These are phyloP conservation scores for Sclerotinia spermophila DNA, from an alignment of 2,329 filamentous ascomycete species.

Conservation along the genomic window DNA sequence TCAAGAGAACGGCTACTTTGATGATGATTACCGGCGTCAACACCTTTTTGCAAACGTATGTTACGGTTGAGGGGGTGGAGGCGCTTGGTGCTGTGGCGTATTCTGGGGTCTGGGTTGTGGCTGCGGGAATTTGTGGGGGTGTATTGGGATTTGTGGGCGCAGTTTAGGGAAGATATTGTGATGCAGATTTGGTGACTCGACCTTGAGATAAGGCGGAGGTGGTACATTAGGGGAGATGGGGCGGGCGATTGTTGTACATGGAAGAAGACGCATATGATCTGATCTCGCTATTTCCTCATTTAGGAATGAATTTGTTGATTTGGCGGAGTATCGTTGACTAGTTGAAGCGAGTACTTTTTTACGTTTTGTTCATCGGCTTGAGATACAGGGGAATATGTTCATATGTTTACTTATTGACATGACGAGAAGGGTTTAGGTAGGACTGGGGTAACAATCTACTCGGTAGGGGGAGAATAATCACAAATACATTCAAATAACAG, in stretches of 20 bases:
- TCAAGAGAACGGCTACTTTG: conserved; percentile 60
- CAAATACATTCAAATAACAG: neutral
- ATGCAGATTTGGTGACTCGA: conserved; percentile 2
- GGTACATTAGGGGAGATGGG: conserved; percentile 4
- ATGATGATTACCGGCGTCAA: conserved; percentile 54
- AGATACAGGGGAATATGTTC: neutral
- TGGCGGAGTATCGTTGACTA: neutral
- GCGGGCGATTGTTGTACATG: neutral
- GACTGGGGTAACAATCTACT: neutral
- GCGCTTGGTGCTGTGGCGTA: conserved; percentile 66
- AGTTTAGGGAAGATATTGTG: conserved; percentile 37
- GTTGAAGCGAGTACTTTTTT: neutral
- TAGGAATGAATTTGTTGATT: neutral
- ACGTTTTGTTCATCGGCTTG: neutral
- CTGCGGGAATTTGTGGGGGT: conserved; percentile 57
- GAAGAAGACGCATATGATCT: conserved; percentile 4
- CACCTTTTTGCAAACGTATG: conserved; percentile 61
- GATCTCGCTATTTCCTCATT: neutral
- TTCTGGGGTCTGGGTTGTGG: conserved; percentile 69
- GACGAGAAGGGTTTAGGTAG: neutral
- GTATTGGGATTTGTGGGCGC: conserved; percentile 51
- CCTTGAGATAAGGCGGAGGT: neutral
- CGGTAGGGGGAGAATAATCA: neutral
- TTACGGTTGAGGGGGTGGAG: conserved; percentile 69
- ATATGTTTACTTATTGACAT: neutral